phyloP scores from a whole-genome alignment of 2,329 filamentous ascomycete genomes.

The Calycina herbarum region DNA sequence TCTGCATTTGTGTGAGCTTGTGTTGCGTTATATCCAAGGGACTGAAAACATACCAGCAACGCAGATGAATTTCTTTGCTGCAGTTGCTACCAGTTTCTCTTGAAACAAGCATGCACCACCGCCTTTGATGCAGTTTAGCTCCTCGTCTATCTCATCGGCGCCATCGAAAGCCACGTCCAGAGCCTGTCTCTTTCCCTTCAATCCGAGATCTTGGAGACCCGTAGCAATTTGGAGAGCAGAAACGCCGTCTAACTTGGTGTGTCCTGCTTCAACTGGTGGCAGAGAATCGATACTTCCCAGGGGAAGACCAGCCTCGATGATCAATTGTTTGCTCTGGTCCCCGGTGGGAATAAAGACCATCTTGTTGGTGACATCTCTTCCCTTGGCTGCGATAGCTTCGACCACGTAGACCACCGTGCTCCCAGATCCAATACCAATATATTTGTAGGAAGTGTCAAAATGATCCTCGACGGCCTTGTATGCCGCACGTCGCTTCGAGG shows the following conservation, averaged over 20 bases:
- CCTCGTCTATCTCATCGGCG: constrained; percentile 92
- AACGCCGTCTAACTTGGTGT: constrained; percentile 29
- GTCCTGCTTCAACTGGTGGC: constrained; percentile 32
- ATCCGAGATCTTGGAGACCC: constrained; percentile 36
- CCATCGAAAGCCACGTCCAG: constrained; percentile 95
- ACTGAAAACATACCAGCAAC: constrained; percentile 66
- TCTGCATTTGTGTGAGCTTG: constrained; percentile 51
- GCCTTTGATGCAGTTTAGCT: constrained; percentile 96
- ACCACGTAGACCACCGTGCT: constrained; percentile 84
- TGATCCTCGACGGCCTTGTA: constrained; percentile 72
- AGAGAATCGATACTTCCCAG: constrained; percentile 53
- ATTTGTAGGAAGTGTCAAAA: constrained; percentile 61
- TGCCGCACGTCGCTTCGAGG: constrained; percentile 74
- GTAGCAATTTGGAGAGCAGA: constrained; percentile 73
- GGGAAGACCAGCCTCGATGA: constrained; percentile 74
- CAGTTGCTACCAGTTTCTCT: constrained; percentile 90
- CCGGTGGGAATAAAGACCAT: constrained; percentile 89
- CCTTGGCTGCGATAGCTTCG: constrained; percentile 70
- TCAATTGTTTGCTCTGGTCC: constrained; percentile 70
- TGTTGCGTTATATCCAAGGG: not conserved
- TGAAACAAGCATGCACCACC: constrained; percentile 97
- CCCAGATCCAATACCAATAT: constrained; percentile 78
- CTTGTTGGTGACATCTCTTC: constrained; percentile 50
- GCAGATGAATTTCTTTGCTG: constrained; percentile 82
- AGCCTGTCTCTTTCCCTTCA: constrained; percentile 44